Base-by-base conservation (phyloP, 768 basidiomycete species). In the Amanita polypyramis region DNA sequence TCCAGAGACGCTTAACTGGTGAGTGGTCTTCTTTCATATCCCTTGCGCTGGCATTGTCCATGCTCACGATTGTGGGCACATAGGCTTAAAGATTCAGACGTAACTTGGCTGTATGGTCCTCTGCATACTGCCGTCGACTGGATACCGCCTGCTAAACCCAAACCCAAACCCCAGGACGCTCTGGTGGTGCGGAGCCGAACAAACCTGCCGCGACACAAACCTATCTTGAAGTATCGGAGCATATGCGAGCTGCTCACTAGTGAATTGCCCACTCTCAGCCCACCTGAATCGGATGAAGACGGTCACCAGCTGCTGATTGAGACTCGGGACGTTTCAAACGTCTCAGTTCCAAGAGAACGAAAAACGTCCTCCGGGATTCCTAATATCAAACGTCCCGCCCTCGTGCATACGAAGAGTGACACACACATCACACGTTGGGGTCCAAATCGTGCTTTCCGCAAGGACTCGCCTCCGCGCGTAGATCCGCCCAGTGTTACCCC, bases 81-180 rank as follows among this genome's bases (percentile, higher is more conserved):
- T 69, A 98, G 95, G 95, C 80, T 99, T 58, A 99, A 99, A 65
- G 95, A 99, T 65, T 93, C 89, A 5, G 95, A 99, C 62, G 95
- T 98, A 34, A 99, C 96, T 1, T 99, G 95, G 95, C 78, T 99
- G 0, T 98, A 99, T 59, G 95, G 95, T 0, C 95, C 95, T 17
- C 71, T 99, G 0, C 95, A 99, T 63, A 90, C 92, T 0, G 91
- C 90, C n/a, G 80, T 82, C 38, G 90, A 91, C 55, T 86, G 85
- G 68, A 73, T 80, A 3, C 84, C 82, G 3, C 79, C 81, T 0
- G 75, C 80, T 1, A 80, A 77, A 59, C 75, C 74, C 32, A 59
- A 59, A 43, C 64, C 71, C 32, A 59, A 59, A 43, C 64, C 71
- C 5, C 74, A 79, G 50, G 61, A 72, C 11, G 69, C 81, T 37